phyloP scores from a whole-genome alignment of 768 basidiomycete genomes.

The Boletus bicolor region DNA sequence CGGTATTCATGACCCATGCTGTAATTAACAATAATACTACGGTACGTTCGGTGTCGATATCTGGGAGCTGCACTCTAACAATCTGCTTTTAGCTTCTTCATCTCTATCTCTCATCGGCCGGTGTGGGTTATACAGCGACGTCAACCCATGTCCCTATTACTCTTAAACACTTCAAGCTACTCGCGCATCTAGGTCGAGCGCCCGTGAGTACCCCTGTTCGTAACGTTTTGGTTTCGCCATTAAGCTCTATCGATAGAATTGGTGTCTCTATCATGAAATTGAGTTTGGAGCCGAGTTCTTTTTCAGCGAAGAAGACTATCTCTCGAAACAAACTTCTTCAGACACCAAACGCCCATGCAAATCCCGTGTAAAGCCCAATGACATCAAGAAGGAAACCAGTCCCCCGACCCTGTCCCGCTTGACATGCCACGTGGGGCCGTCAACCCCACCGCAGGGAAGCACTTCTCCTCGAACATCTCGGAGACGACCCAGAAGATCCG shows the following conservation, averaged over 20 bases:
- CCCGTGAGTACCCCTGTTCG: constrained; percentile 44
- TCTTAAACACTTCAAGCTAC: constrained; percentile 71
- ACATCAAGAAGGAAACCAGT: constrained; percentile 43
- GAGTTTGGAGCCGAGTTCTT: constrained; percentile 67
- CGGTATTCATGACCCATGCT: constrained; percentile 71
- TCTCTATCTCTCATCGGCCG: constrained; percentile 38
- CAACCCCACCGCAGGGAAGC: constrained; percentile 10
- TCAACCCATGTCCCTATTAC: constrained; percentile 60
- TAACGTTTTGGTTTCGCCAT: background rate
- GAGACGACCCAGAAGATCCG: constrained; percentile 61
- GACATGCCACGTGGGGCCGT: constrained; percentile 13
- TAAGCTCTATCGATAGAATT: constrained; percentile 38
- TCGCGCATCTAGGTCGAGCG: constrained; percentile 61
- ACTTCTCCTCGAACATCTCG: constrained; percentile 30
- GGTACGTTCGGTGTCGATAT: constrained; percentile 16
- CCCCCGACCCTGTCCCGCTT: constrained; percentile 30
- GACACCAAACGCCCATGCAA: constrained; percentile 26
- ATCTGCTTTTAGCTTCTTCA: constrained; percentile 44
- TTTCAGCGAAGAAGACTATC: constrained; percentile 66
- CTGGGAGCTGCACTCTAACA: background rate
- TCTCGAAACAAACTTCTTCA: constrained; percentile 33
- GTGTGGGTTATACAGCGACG: constrained; percentile 17
- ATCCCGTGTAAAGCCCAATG: constrained; percentile 25
- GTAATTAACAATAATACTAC: constrained; percentile 59
- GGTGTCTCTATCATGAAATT: constrained; percentile 57